Evolutionary conservation across 129 eudicot genomes (phyloP).

Genomic region (Tanacetum coccineum): DNA sequence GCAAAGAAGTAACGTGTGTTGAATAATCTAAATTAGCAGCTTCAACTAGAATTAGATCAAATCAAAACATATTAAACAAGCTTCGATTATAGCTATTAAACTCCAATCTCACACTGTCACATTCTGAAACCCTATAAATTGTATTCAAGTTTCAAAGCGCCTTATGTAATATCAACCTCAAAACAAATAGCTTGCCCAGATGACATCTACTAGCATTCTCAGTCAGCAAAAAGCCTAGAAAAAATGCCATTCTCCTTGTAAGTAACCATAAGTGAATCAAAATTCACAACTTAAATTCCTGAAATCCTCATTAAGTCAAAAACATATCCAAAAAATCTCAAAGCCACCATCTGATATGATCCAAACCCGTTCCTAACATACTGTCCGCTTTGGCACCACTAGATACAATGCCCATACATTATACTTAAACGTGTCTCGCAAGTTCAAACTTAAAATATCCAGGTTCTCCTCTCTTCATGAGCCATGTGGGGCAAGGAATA

Average conservation of each 20-base stretch:
- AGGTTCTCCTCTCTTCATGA: background rate
- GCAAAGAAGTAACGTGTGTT: too few species aligned
- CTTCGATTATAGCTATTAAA: background rate
- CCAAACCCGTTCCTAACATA: too few species aligned
- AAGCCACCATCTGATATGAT: background rate
- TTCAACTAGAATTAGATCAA: background rate
- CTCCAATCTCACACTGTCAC: background rate
- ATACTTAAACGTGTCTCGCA: too few species aligned
- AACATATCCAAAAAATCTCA: conserved; percentile 4
- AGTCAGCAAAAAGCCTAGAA: background rate
- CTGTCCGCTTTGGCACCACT: too few species aligned
- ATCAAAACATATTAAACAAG: conserved; percentile 5
- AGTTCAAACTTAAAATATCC: too few species aligned
- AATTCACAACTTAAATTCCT: conserved; percentile 7
- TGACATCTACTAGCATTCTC: background rate
- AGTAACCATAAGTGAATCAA: too few species aligned
- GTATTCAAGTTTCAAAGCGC: background rate
- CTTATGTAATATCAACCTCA: background rate
- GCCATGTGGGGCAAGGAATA: too few species aligned
- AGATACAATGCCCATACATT: too few species aligned
- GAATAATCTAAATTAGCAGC: too few species aligned
- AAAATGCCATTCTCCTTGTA: background rate
- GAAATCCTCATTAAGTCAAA: background rate
- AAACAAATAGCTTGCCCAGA: conserved; percentile 11
- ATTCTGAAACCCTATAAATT: background rate